Evolutionary conservation across 257 asterid genomes (phyloP).

Genomic region (Solanum corneliomulleri): DNA sequence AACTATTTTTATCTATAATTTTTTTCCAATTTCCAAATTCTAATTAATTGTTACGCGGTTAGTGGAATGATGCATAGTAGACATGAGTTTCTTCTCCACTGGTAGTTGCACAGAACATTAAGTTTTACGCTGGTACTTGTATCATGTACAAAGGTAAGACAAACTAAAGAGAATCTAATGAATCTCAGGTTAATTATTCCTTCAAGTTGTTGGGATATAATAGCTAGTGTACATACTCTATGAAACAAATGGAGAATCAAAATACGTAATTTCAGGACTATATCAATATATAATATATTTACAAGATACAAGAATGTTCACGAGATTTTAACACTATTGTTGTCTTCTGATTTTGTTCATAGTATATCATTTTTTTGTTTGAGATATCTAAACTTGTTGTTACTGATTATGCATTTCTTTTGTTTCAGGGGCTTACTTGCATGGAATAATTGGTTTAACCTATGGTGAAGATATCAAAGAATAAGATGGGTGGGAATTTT

Average conservation of each 20-base stretch:
- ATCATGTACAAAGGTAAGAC: neutral
- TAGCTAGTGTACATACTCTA: neutral
- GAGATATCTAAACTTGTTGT: too few relatives aligned
- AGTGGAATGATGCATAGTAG: neutral
- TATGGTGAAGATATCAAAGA: too few relatives aligned
- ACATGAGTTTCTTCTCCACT: neutral
- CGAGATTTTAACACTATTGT: too few relatives aligned
- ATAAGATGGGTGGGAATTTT: too few relatives aligned
- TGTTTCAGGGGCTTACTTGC: too few relatives aligned
- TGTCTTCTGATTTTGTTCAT: too few relatives aligned
- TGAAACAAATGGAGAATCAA: neutral
- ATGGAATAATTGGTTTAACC: too few relatives aligned
- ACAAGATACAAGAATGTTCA: too few relatives aligned
- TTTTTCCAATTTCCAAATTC: neutral
- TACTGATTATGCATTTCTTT: too few relatives aligned
- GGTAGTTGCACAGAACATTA: neutral
- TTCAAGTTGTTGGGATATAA: neutral
- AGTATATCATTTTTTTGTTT: too few relatives aligned
- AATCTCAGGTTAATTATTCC: neutral
- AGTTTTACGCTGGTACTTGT: neutral
- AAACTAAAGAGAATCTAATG: neutral
- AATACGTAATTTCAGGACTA: neutral
- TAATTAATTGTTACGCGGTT: neutral
- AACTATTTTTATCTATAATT: too few relatives aligned
- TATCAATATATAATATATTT: too few relatives aligned